Evolutionary conservation across 805 yeast genomes (phyloP), one percentile per base, ranked within the genome.

Genomic region (Saturnispora gosingensis): DNA sequence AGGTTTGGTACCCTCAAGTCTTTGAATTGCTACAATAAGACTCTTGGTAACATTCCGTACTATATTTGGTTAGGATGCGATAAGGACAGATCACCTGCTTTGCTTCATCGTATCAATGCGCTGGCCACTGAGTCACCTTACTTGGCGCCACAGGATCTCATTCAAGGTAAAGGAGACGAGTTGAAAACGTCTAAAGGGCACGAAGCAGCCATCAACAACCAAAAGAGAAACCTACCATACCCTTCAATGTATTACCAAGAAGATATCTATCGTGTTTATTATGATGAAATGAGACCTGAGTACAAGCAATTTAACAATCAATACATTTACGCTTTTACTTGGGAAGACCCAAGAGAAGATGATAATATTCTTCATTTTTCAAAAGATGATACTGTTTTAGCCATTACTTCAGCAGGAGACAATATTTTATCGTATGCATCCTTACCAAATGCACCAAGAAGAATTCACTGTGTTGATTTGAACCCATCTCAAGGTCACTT

Each of bases 261-360:
- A 48, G 85, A 85, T 63, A 73, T 81, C 25, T 85, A 90, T 83
- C 75, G 95, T 61, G 88, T 85, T 42, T 86, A 81, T 68, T 86
- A 81, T 60, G 88, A 86, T 64, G 91, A 84, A 61, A 64, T 80
- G 57, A 78, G 78, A 60, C 80, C 83, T 7, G 76, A 76, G 58
- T 83, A 83, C 63, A 77, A 75, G 47, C 89, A 85, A 65, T 86
- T 86, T 71, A 80, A 77, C 53, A 76, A 84, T 61, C 89, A 86
- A 68, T 86, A 85, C 65, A 87, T 86, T 54, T 87, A 86, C 63
- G 90, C 95, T 4, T 86, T 86, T 67, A 86, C 95, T 6, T 86
- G 95, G 95, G 95, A 86, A 67, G 95, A 87, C 63, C 95, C 95
- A 30, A 75, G 84, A 52, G 93, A 85, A 68, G 95, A 86, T 69